phyloP scores from a whole-genome alignment of 2,329 filamentous ascomycete genomes.

The Metarhizium rileyi region DNA sequence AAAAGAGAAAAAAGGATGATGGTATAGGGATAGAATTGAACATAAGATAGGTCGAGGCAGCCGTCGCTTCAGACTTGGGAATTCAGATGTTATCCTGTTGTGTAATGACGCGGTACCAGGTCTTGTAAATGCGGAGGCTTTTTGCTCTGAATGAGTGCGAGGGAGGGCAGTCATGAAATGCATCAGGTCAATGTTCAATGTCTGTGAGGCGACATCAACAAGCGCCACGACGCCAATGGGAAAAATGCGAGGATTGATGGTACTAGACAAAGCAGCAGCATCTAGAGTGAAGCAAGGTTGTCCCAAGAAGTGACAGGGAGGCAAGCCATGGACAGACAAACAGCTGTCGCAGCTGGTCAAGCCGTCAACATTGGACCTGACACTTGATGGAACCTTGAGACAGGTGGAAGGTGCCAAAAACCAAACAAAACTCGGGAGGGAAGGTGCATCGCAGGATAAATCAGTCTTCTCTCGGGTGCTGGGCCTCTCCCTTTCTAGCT shows the following conservation, averaged over 20 bases:
- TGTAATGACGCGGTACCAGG: neutral
- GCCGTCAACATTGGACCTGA: neutral
- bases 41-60: neutral
- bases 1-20: too few relatives aligned
- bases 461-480: neutral
- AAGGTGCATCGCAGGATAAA: constrained; percentile 3
- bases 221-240: neutral
- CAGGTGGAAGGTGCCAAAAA: neutral
- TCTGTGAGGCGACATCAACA: neutral
- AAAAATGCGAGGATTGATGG: constrained; percentile 2
- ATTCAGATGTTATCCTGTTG: neutral
- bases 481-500: neutral
- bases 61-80: neutral
- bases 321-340: neutral
- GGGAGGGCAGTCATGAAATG: neutral
- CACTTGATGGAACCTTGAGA: too few relatives aligned
- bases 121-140: neutral
- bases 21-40: neutral
- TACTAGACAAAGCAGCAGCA: neutral
- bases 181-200: neutral
- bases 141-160: neutral
- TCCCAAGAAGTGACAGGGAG: neutral
- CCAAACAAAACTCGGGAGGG: neutral
- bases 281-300: neutral
- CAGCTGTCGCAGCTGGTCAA: neutral